Evolutionary conservation across 805 yeast species (phyloP).

Genomic region (Huiozyma sinensis): DNA sequence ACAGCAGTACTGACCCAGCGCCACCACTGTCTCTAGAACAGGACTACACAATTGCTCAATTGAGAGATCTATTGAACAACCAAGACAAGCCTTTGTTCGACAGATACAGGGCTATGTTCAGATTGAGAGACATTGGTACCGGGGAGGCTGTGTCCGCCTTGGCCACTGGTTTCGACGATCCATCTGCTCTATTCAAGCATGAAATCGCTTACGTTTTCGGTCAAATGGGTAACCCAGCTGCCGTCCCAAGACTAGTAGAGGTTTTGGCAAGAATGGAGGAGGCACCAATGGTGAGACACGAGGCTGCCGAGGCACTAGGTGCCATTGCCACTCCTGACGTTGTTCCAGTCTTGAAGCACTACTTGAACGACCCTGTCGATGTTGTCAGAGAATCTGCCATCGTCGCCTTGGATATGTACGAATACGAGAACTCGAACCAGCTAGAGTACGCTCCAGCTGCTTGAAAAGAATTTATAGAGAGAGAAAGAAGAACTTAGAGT

Average conservation of each 20-base stretch:
- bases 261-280: conserved; percentile 67
- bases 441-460: conserved; percentile 50
- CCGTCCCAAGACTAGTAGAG: conserved; percentile 78
- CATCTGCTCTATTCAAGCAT: conserved; percentile 90
- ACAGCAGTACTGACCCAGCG: conserved; percentile 92
- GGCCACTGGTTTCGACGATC: conserved; percentile 81
- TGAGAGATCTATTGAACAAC: conserved; percentile 62
- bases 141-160: conserved; percentile 89
- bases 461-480: background rate
- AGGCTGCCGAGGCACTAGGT: conserved; percentile 98
- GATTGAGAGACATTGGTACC: conserved; percentile 88
- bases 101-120: conserved; percentile 97
- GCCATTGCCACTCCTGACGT: conserved; percentile 94
- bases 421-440: conserved; percentile 78
- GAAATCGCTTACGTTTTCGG: conserved; percentile 98
- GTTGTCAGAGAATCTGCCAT: conserved; percentile 96
- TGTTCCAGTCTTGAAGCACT: conserved; percentile 71
- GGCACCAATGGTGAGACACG: conserved; percentile 99
- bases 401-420: conserved; percentile 97
- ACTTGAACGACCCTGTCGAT: conserved; percentile 68
- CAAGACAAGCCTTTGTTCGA: conserved; percentile 73
- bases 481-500: background rate
- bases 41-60: conserved; percentile 50
- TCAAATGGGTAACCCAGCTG: conserved; percentile 86
- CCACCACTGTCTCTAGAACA: conserved; percentile 79